Conservation (phyloP, 1,284 basidiomycete species). For the Sporisorium exsertum region DNA sequence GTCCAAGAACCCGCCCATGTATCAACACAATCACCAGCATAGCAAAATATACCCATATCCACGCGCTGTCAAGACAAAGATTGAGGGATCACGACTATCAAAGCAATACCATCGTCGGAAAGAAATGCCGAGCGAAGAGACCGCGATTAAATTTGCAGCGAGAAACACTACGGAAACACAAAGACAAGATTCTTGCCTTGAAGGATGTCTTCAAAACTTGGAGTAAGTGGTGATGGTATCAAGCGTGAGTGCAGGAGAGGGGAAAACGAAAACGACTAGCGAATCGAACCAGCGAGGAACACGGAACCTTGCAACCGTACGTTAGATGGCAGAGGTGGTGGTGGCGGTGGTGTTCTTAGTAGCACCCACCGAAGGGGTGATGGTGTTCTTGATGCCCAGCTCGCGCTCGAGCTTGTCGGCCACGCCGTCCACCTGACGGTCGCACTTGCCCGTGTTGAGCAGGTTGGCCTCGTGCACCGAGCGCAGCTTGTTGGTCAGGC, state of each 20-base stretch:
- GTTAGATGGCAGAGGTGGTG: slow-evolving; percentile 27
- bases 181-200: not conserved
- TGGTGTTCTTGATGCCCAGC: slow-evolving; percentile 34
- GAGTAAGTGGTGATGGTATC: slow-evolving; percentile 21
- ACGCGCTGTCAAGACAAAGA: not conserved
- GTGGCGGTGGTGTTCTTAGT: slow-evolving; percentile 9
- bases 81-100: not conserved
- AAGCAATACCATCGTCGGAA: too few relatives aligned
- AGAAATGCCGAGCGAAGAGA: not conserved
- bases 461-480: slow-evolving; percentile 56
- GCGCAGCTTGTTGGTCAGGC: slow-evolving; percentile 46
- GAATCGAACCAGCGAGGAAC: not conserved
- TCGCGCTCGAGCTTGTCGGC: slow-evolving; percentile 58
- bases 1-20: not conserved
- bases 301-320: not conserved
- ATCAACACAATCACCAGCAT: not conserved
- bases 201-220: slow-evolving; percentile 19
- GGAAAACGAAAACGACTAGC: not conserved
- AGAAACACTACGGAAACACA: not conserved
- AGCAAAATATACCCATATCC: slow-evolving; percentile 3
- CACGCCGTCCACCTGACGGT: slow-evolving; percentile 61
- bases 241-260: slow-evolving; percentile 5
- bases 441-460: slow-evolving; percentile 61
- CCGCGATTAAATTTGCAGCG: not conserved
- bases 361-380: slow-evolving; percentile 1